These are phyloP conservation scores for Porogramme epimiltina DNA, from an alignment of 1,284 basidiomycete genomes.

Conservation along the genomic window DNA sequence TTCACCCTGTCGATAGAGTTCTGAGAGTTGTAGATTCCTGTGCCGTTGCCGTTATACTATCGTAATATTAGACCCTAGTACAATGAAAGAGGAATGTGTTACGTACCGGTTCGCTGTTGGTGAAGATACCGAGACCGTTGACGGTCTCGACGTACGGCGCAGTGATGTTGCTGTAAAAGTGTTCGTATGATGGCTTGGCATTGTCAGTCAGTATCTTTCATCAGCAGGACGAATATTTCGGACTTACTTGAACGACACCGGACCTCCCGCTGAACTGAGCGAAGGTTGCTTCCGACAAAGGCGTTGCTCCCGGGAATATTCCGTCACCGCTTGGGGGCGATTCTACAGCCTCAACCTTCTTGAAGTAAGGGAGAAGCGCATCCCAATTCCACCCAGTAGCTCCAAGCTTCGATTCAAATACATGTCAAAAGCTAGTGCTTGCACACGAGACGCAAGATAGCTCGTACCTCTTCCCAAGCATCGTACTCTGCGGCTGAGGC, in stretches of 20 bases:
- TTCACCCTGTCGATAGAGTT: constrained; percentile 22
- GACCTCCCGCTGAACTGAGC: constrained; percentile 7
- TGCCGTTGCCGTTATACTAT: constrained; percentile 25
- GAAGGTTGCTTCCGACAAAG: constrained; percentile 4
- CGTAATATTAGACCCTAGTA: not conserved
- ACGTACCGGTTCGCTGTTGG: constrained; percentile 26
- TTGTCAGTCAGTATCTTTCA: not conserved
- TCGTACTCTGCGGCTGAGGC: constrained; percentile 21
- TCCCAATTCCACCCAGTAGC: constrained; percentile 18
- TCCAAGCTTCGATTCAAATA: not conserved
- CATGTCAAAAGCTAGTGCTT: not conserved
- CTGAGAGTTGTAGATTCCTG: constrained; percentile 24
- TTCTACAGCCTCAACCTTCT: constrained; percentile 12
- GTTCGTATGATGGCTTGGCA: constrained; percentile 22
- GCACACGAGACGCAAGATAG: not conserved
- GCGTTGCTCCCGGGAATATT: not conserved
- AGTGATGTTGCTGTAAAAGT: constrained; percentile 22
- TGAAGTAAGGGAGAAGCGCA: constrained; percentile 20
- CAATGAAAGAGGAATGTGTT: not conserved
- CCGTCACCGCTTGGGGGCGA: constrained; percentile 1
- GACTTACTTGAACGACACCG: constrained; percentile 17
- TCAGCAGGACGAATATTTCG: not conserved
- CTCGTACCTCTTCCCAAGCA: constrained; percentile 12
- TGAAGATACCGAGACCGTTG: constrained; percentile 22
- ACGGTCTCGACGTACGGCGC: constrained; percentile 20